Conservation (phyloP, 2,329 filamentous ascomycete species). For the Onygena corvina region DNA sequence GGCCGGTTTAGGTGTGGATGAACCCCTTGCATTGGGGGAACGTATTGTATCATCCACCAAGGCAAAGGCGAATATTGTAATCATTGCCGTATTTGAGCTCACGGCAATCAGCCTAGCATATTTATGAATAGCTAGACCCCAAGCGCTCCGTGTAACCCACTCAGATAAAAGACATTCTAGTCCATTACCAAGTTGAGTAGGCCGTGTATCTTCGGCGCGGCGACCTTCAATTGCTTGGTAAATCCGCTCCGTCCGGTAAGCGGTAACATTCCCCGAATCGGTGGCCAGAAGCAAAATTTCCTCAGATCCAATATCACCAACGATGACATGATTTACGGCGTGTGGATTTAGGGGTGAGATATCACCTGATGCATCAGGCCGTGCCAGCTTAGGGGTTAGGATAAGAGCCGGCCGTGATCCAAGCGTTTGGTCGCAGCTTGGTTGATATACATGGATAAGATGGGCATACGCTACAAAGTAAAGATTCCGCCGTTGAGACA, state of each 20-base stretch:
- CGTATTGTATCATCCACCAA: constrained; percentile 31
- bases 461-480: constrained; percentile 34
- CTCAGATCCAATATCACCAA: constrained; percentile 55
- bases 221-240: constrained; percentile 33
- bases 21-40: constrained; percentile 16
- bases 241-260: constrained; percentile 51
- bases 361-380: constrained; percentile 38
- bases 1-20: constrained; percentile 12
- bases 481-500: constrained; percentile 38
- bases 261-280: constrained; percentile 64
- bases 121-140: constrained; percentile 76
- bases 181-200: constrained; percentile 18
- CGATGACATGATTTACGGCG: constrained; percentile 55
- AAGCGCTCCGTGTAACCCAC: constrained; percentile 67
- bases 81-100: constrained; percentile 56
- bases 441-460: constrained; percentile 36
- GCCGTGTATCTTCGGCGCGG: not conserved
- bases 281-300: constrained; percentile 58
- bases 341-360: constrained; percentile 46
- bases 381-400: constrained; percentile 32
- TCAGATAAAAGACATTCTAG: constrained; percentile 54
- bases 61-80: constrained; percentile 50
- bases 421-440: constrained; percentile 30
- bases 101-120: constrained; percentile 76
- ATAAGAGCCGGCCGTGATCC: constrained; percentile 30